Evolutionary conservation across 306 rosid species (phyloP).

Genomic region (Lathyrus sativus): DNA sequence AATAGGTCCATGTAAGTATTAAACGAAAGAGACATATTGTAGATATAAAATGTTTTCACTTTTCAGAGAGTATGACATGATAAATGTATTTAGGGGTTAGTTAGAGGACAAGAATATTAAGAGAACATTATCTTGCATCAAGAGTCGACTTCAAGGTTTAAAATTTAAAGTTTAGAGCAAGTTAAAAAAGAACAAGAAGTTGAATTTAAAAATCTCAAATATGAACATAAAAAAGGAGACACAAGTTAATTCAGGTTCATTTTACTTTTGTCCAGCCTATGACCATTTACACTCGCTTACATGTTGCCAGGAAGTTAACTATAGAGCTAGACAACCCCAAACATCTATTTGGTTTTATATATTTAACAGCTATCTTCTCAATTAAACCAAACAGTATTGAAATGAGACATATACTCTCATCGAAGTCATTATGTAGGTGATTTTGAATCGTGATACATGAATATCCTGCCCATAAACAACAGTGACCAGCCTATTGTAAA

Average conservation of each 20-base stretch:
- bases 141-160: background rate
- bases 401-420: background rate
- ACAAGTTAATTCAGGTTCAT: background rate
- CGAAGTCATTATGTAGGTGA: background rate
- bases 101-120: background rate
- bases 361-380: background rate
- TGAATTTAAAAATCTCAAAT: conserved; percentile 8
- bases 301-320: background rate
- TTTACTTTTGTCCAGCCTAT: conserved; percentile 9
- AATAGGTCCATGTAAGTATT: background rate
- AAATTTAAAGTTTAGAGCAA: conserved; percentile 3
- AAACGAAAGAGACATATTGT: background rate
- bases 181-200: conserved; percentile 1
- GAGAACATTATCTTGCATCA: conserved; percentile 8
- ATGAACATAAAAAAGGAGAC: background rate
- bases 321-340: background rate
- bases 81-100: background rate
- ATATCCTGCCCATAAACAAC: conserved; percentile 1
- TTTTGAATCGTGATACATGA: background rate
- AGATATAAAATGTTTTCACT: conserved; percentile 1
- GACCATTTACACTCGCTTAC: background rate
- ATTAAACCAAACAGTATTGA: background rate
- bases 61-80: background rate
- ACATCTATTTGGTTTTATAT: background rate
- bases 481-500: background rate